A percentile compares a stretch with the other conserved stretches of the same genome.
These are phyloP conservation scores for Aspergillus bertholletiae DNA, from an alignment of 495 filamentous ascomycete species.

Conservation along the genomic window DNA sequence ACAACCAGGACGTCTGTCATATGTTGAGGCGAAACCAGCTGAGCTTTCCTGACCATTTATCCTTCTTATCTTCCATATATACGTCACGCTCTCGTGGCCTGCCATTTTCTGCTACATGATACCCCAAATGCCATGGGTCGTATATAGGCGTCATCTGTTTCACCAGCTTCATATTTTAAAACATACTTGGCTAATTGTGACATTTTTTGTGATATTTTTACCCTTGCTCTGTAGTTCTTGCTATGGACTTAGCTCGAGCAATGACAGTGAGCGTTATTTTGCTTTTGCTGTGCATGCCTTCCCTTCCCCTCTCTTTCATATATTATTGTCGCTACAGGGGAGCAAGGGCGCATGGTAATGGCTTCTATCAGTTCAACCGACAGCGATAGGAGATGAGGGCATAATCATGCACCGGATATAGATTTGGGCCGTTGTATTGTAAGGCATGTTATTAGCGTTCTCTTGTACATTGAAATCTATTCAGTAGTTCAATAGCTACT, in stretches of 20 bases:
- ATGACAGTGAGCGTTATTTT: too few species aligned
- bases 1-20: too few species aligned
- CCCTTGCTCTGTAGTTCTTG: background rate
- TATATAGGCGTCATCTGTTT: constrained; percentile 12
- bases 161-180: background rate
- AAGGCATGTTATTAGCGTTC: background rate
- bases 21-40: background rate
- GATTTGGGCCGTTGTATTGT: background rate
- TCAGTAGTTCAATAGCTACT: background rate
- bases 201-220: background rate
- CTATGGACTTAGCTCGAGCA: background rate
- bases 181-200: background rate
- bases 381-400: background rate
- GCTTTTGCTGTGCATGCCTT: too few species aligned
- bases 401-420: background rate
- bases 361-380: background rate
- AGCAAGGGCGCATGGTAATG: background rate
- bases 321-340: background rate
- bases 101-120: constrained; percentile 7
- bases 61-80: background rate
- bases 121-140: constrained; percentile 11
- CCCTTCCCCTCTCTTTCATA: too few species aligned
- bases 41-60: background rate
- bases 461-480: background rate
- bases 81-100: background rate